Evolutionary conservation across 352 stramenopile species (phyloP).

Genomic region (Phytophthora colocasiae): DNA sequence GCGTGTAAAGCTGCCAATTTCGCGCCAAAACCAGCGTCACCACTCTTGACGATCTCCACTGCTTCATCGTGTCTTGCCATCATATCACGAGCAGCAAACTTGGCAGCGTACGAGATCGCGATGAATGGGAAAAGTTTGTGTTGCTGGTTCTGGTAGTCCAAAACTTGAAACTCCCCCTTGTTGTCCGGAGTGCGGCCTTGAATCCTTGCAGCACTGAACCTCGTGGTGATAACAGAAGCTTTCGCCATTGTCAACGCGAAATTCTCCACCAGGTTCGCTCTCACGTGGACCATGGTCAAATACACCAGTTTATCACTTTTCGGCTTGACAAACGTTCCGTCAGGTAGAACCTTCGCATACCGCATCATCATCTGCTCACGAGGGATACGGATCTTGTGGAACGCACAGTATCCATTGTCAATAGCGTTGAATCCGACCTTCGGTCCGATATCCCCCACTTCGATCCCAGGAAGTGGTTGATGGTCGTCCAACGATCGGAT

Average conservation of each 20-base stretch:
- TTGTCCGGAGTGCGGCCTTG: not conserved
- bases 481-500: slow-evolving; percentile 30
- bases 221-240: not conserved
- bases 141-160: slow-evolving; percentile 65
- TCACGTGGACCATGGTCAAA: slow-evolving; percentile 56
- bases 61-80: slow-evolving; percentile 32
- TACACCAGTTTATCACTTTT: slow-evolving; percentile 74
- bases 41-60: slow-evolving; percentile 41
- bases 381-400: slow-evolving; percentile 26
- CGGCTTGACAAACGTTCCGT: slow-evolving; percentile 66
- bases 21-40: slow-evolving; percentile 35
- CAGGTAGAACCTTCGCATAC: slow-evolving; percentile 46
- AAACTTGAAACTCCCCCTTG: slow-evolving; percentile 52
- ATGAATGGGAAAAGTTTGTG: slow-evolving; percentile 43
- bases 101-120: not conserved
- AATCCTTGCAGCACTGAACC: slow-evolving; percentile 1
- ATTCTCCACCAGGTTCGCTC: slow-evolving; percentile 29
- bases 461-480: slow-evolving; percentile 15
- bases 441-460: slow-evolving; percentile 29
- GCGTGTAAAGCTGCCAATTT: slow-evolving; percentile 58
- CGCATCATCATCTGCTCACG: slow-evolving; percentile 35
- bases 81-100: not conserved
- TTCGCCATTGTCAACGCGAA: not conserved
- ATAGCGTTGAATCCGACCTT: slow-evolving; percentile 32
- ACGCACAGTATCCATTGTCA: slow-evolving; percentile 30